These are phyloP conservation scores for Phylloporus arenicola DNA, from an alignment of 768 basidiomycete genomes.

Conservation along the genomic window DNA sequence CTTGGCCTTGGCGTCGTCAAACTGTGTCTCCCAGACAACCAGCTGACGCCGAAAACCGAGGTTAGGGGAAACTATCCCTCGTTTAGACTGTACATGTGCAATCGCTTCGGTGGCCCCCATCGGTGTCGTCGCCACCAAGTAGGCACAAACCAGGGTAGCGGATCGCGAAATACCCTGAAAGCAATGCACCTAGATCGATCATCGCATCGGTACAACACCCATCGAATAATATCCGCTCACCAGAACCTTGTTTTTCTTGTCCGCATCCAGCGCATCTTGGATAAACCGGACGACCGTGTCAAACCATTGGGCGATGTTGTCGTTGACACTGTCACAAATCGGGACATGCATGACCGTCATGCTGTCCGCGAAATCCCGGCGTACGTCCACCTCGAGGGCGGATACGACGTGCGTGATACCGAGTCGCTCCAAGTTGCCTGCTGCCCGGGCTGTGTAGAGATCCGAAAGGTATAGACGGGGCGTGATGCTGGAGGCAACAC, in stretches of 20 bases:
- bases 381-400: conserved; percentile 44
- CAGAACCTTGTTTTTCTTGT: conserved; percentile 41
- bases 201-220: background rate
- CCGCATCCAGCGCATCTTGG: conserved; percentile 40
- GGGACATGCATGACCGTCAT: conserved; percentile 51
- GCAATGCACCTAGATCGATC: conserved; percentile 60
- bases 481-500: conserved; percentile 31
- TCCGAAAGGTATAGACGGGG: conserved; percentile 62
- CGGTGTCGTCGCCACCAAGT: conserved; percentile 47
- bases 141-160: conserved; percentile 71
- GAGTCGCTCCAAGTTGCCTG: conserved; percentile 42
- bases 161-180: conserved; percentile 71
- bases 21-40: conserved; percentile 29
- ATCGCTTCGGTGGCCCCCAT: conserved; percentile 54
- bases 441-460: conserved; percentile 48
- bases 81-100: conserved; percentile 48
- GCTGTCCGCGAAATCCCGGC: conserved; percentile 16
- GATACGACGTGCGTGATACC: conserved; percentile 74
- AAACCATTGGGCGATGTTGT: conserved; percentile 43
- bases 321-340: conserved; percentile 37
- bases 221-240: conserved; percentile 31
- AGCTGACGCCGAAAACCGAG: conserved; percentile 62
- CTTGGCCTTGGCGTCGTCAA: conserved; percentile 21
- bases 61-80: conserved; percentile 61
- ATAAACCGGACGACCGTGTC: conserved; percentile 51